Evolutionary conservation across 305 asterid species (phyloP).

Genomic region (Fraxinus latifolia): DNA sequence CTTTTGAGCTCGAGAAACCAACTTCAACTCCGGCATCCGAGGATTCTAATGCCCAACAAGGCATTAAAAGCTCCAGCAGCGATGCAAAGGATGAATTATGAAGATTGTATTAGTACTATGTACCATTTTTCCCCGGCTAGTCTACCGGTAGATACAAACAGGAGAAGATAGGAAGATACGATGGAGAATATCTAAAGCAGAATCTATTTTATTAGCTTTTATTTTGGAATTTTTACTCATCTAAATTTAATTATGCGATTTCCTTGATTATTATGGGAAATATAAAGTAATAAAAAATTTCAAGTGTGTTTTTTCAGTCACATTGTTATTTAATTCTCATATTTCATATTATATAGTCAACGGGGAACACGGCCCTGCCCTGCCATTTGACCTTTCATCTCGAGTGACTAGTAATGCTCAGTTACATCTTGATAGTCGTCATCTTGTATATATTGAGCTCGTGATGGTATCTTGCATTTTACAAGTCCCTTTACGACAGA

Average conservation of each 20-base stretch:
- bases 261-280: not conserved
- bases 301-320: not conserved
- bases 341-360: not conserved
- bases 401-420: not conserved
- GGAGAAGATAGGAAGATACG: not conserved
- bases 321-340: not conserved
- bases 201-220: conserved; percentile 22
- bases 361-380: not conserved
- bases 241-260: not conserved
- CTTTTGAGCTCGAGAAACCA: conserved; percentile 74
- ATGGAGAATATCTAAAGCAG: conserved; percentile 2
- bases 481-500: not conserved
- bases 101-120: conserved; percentile 13
- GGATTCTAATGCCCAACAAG: conserved; percentile 37
- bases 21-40: conserved; percentile 33
- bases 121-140: not conserved
- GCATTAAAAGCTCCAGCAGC: conserved; percentile 19
- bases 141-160: not conserved
- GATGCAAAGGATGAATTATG: conserved; percentile 73
- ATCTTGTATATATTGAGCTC: not conserved
- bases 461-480: not conserved
- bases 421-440: not conserved
- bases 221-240: not conserved
- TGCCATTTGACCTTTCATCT: not conserved
- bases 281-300: not conserved